Evolutionary conservation across 768 basidiomycete species (phyloP), one percentile per base, ranked within the genome.

Genomic region (Psilocybe azurescens): DNA sequence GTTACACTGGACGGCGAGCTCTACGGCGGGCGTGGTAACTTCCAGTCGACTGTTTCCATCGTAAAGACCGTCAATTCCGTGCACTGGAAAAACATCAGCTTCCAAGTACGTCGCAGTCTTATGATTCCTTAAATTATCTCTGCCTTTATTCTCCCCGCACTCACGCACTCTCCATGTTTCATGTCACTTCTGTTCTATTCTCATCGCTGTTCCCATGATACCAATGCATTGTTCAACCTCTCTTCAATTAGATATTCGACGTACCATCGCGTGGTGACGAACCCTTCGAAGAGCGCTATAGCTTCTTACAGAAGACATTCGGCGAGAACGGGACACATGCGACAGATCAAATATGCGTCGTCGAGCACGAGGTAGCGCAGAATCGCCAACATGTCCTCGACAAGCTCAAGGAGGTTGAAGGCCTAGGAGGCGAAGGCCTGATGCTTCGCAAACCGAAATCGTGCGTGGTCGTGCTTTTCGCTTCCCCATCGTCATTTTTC

Each of bases 1-100:
- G 67, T 83, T 9, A 84, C 84, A 1, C 78, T 88, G 14, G 86
- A 88, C 58, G 86, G 86, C 6, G 86, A 88, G 68, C 79, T 88
- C 16, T 88, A 86, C 62, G 78, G 79, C 20, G 86, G 86, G 14
- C 78, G 85, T n/a, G 78, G 82, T 28, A 72, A 84, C 62, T 88
- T 88, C 67, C 83, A 85, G 63, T 79, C 80, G 8, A 85, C 85
- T 0, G 83, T 88, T 0, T 86, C 85, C 0, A 81, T 88, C 50
- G 86, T 88, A 46, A 86, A 85, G 67, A 85, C 85, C 16, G 67
- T 77, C 59, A 85, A 85, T 63, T 86, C 85, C 3, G 80, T 83
- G 20, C 83, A 83, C 58, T 86, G 86, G 86, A 78, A 81, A 60
- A 76, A 70, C 8, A 83, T 86, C 51, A 80, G 79, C 10, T 87